These are phyloP conservation scores for Oryza longistaminata DNA, from an alignment of 176 grass and related monocot species.

Conservation along the genomic window DNA sequence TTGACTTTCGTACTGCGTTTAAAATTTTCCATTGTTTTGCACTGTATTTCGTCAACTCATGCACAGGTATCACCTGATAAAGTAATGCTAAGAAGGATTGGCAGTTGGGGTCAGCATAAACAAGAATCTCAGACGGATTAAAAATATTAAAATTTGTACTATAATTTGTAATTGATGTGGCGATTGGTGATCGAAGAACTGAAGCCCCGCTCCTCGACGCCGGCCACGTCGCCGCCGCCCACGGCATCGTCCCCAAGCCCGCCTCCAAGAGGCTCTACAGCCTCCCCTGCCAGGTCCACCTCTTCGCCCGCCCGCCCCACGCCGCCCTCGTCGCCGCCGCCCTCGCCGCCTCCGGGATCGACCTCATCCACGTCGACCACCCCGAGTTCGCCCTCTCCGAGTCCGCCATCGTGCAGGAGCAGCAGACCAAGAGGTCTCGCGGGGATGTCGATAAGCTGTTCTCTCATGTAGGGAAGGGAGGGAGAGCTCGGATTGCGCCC, in stretches of 20 bases:
- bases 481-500: constrained; percentile 23
- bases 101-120: not conserved
- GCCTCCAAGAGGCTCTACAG: constrained; percentile 22
- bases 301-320: constrained; percentile 60
- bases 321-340: constrained; percentile 32
- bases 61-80: not conserved
- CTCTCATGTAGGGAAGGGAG: constrained; percentile 48
- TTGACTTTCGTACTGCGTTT: not conserved
- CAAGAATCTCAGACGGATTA: not conserved
- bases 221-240: constrained; percentile 40
- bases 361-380: constrained; percentile 48
- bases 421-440: constrained; percentile 32
- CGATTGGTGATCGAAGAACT: not conserved
- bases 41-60: not conserved
- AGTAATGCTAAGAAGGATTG: not conserved
- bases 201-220: constrained; percentile 73
- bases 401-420: constrained; percentile 58
- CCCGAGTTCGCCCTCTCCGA: constrained; percentile 72
- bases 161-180: not conserved
- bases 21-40: not conserved
- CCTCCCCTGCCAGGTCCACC: constrained; percentile 75
- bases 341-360: constrained; percentile 39
- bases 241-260: constrained; percentile 60
- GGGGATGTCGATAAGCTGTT: constrained; percentile 69
- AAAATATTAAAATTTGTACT: not conserved